phyloP scores from a whole-genome alignment of 495 filamentous ascomycete species.

The Sordaria brevicollis region DNA sequence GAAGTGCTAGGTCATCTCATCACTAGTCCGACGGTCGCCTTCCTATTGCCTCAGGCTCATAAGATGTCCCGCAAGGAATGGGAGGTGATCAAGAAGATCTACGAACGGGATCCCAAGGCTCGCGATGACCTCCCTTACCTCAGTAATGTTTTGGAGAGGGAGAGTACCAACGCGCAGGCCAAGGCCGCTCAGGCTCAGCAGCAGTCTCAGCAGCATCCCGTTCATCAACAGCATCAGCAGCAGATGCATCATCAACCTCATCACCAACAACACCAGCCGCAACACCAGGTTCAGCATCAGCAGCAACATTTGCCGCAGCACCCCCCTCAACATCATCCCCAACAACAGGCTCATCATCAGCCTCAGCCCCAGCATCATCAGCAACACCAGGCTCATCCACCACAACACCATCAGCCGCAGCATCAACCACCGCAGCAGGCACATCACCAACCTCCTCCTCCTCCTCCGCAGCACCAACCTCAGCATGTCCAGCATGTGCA shows the following conservation, averaged over 20 bases:
- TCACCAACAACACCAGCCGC: slow-evolving; percentile 1
- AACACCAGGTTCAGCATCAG: neutral
- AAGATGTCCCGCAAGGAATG: slow-evolving; percentile 53
- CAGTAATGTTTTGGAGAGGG: slow-evolving; percentile 34
- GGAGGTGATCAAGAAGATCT: slow-evolving; percentile 49
- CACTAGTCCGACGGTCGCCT: slow-evolving; percentile 50
- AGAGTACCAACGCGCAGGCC: slow-evolving; percentile 12
- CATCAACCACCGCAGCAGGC: neutral
- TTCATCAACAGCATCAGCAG: neutral
- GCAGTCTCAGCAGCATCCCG: slow-evolving; percentile 1
- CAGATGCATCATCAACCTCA: slow-evolving; percentile 1
- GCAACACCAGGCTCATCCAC: neutral
- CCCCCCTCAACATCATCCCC: neutral
- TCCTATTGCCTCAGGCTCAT: slow-evolving; percentile 55
- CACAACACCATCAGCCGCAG: neutral
- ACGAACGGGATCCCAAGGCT: slow-evolving; percentile 40
- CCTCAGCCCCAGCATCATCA: slow-evolving; percentile 1
- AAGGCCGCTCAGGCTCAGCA: slow-evolving; percentile 4
- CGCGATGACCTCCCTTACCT: slow-evolving; percentile 39
- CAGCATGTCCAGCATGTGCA: neutral
- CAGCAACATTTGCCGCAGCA: slow-evolving; percentile 1
- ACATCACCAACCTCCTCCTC: slow-evolving; percentile 4
- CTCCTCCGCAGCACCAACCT: neutral
- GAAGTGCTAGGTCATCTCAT: slow-evolving; percentile 52
- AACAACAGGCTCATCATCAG: neutral